phyloP scores from a whole-genome alignment of 805 yeast species.

The Nakazawaea ernobii region DNA sequence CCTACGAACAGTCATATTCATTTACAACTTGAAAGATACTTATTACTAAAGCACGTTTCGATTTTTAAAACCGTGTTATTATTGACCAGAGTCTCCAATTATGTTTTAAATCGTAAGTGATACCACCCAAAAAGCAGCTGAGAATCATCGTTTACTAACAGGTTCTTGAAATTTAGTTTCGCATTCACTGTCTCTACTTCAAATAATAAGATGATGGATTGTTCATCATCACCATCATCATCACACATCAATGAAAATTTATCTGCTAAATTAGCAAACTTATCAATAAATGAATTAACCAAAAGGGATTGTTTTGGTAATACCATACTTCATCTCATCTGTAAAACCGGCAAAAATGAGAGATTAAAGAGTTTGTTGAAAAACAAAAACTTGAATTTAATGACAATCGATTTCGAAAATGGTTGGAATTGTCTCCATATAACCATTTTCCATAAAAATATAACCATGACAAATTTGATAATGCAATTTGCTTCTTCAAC shows the following conservation, averaged over 20 bases:
- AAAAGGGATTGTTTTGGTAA: conserved; percentile 66
- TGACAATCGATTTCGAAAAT: conserved; percentile 60
- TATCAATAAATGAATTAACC: conserved; percentile 32
- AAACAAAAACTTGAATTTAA: conserved; percentile 40
- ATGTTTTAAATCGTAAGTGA: no score
- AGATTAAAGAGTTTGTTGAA: conserved; percentile 40
- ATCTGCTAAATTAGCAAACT: conserved; percentile 16
- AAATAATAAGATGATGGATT: background rate
- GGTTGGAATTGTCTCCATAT: conserved; percentile 81
- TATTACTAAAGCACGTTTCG: no score
- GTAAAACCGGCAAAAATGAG: conserved; percentile 43
- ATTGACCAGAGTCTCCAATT: no score
- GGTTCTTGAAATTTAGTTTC: background rate
- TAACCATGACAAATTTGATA: conserved; percentile 45
- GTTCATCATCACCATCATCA: background rate
- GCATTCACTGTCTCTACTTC: conserved; percentile 11
- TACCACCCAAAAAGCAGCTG: no score
- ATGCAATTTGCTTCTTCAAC: conserved; percentile 16
- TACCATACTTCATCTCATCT: conserved; percentile 50
- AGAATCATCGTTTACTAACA: background rate
- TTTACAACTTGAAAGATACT: no score
- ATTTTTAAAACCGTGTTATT: no score
- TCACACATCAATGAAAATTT: conserved; percentile 7
- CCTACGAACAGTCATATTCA: no score
- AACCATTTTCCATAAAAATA: conserved; percentile 52